phyloP scores from a whole-genome alignment of 2,329 filamentous ascomycete genomes.

The Cytospora leucostoma region DNA sequence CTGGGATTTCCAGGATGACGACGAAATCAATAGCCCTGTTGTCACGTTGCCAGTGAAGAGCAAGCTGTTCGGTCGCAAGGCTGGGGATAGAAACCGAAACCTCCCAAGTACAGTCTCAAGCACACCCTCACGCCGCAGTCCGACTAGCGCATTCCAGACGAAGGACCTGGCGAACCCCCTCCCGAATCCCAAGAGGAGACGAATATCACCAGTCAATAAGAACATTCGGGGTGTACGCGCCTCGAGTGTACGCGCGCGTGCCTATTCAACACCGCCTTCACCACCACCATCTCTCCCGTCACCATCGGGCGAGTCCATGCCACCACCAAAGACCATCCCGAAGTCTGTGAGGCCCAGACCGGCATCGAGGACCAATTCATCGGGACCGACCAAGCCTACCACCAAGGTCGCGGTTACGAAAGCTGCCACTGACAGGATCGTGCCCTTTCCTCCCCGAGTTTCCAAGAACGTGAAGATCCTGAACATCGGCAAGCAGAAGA shows the following conservation, averaged over 20 bases:
- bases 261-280: constrained; percentile 28
- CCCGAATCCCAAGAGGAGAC: constrained; percentile 24
- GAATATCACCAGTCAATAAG: constrained; percentile 16
- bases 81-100: constrained; percentile 13
- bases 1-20: constrained; percentile 28
- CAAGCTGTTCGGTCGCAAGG: constrained; percentile 23
- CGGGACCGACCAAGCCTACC: constrained; percentile 13
- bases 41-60: constrained; percentile 23
- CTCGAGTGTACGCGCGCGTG: constrained; percentile 11
- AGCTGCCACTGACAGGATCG: constrained; percentile 7
- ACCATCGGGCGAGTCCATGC: constrained; percentile 24
- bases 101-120: constrained; percentile 10
- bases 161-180: constrained; percentile 18
- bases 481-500: constrained; percentile 19
- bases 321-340: constrained; percentile 22
- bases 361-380: constrained; percentile 15
- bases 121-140: constrained; percentile 2
- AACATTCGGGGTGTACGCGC: constrained; percentile 9
- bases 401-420: constrained; percentile 12
- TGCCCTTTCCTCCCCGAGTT: constrained; percentile 17
- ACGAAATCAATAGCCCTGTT: constrained; percentile 25
- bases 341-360: constrained; percentile 22
- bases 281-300: constrained; percentile 27
- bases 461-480: constrained; percentile 23
- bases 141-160: constrained; percentile 10